Evolutionary conservation across 2,329 filamentous ascomycete genomes (phyloP).

Genomic region (Calcarisporium arbuscula): DNA sequence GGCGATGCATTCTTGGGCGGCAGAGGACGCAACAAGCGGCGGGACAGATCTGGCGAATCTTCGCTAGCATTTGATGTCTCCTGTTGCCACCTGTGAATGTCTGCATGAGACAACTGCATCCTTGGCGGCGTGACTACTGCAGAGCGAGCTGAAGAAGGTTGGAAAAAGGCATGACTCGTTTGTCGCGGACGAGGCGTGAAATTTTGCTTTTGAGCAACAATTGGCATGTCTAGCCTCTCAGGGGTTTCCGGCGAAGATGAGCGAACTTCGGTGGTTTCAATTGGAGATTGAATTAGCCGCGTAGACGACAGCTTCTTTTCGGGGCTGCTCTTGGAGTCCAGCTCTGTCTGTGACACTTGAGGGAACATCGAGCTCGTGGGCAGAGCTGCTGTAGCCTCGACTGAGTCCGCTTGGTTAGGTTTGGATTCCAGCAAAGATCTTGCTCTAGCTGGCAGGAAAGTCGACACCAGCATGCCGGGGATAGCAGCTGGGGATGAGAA

Average conservation of each 20-base stretch:
- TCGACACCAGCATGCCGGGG: constrained; percentile 25
- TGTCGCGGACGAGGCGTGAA: constrained; percentile 39
- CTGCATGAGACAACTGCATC: constrained; percentile 34
- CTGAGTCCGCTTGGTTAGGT: constrained; percentile 11
- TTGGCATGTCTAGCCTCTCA: constrained; percentile 24
- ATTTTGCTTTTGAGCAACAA: constrained; percentile 40
- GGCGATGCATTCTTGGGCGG: constrained; percentile 49
- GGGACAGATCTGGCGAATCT: constrained; percentile 25
- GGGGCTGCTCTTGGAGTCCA: constrained; percentile 10
- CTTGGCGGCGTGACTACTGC: constrained; percentile 28
- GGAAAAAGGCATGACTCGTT: constrained; percentile 31
- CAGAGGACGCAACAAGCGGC: constrained; percentile 38
- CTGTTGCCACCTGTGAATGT: constrained; percentile 36
- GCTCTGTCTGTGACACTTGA: constrained; percentile 22
- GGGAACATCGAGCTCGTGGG: constrained; percentile 36
- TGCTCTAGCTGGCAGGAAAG: constrained; percentile 21
- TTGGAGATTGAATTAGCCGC: not conserved
- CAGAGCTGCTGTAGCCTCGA: constrained; percentile 15
- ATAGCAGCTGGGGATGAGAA: constrained; percentile 49
- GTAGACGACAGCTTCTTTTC: constrained; percentile 1
- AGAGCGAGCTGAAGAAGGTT: constrained; percentile 20
- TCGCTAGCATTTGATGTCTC: constrained; percentile 31
- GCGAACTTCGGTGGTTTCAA: not conserved
- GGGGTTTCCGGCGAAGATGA: constrained; percentile 22
- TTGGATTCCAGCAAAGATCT: constrained; percentile 11